Conservation (phyloP, 1,284 basidiomycete species). For the Naganishia albida region DNA sequence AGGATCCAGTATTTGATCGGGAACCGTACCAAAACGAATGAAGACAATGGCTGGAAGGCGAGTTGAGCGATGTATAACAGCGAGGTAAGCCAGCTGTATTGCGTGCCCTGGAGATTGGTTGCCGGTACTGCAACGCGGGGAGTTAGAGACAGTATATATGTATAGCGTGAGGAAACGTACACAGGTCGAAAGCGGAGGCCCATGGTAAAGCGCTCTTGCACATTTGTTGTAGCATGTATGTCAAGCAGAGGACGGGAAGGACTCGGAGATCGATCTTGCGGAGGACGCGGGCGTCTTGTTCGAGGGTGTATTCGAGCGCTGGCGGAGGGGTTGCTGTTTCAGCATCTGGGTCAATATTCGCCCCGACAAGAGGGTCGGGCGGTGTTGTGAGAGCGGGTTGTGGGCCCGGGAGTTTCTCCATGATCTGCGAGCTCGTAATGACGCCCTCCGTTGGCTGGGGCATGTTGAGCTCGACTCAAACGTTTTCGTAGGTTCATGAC, state of each 20-base stretch:
- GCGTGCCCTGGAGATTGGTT: conserved; percentile 36
- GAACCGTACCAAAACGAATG: conserved; percentile 44
- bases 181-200: conserved; percentile 13
- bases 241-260: background rate
- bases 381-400: no score
- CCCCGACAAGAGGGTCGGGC: no score
- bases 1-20: conserved; percentile 46
- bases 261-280: conserved; percentile 35
- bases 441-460: no score
- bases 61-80: conserved; percentile 47
- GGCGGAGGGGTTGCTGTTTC: background rate
- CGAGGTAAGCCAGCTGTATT: conserved; percentile 45
- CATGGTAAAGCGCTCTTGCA: conserved; percentile 6
- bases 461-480: no score
- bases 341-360: no score
- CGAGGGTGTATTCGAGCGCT: conserved; percentile 38
- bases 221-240: background rate
- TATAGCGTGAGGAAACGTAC: conserved; percentile 42
- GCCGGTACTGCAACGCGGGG: background rate
- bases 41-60: conserved; percentile 44
- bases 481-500: no score
- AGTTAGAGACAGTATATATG: conserved; percentile 47
- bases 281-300: conserved; percentile 40
- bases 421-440: no score
- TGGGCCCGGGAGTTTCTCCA: no score